Evolutionary conservation across 495 filamentous ascomycete species (phyloP).

Genomic region (Penicillium pancosmium): DNA sequence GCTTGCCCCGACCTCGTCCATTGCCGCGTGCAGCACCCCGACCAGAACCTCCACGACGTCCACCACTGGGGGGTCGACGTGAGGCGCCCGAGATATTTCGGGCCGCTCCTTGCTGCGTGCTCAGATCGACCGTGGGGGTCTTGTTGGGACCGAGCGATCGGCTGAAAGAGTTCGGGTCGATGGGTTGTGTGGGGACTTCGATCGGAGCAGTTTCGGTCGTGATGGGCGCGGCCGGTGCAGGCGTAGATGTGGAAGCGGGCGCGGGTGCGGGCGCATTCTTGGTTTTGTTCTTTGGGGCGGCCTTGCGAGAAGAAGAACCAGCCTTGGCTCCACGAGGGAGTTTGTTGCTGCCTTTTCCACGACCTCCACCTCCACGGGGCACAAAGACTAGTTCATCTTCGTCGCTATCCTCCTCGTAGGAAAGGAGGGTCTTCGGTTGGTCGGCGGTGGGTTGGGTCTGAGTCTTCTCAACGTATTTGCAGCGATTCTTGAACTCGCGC

Average conservation of each 20-base stretch:
- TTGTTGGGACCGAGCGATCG: constrained; percentile 40
- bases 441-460: constrained; percentile 30
- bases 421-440: constrained; percentile 44
- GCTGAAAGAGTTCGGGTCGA: constrained; percentile 59
- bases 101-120: constrained; percentile 39
- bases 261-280: constrained; percentile 1
- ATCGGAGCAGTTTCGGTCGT: constrained; percentile 32
- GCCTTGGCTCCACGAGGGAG: constrained; percentile 31
- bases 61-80: constrained; percentile 32
- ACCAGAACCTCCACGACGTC: constrained; percentile 35
- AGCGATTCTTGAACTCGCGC: constrained; percentile 58
- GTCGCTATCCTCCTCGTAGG: constrained; percentile 55
- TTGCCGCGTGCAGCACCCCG: constrained; percentile 38
- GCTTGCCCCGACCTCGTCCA: constrained; percentile 51
- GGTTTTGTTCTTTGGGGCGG: constrained; percentile 21
- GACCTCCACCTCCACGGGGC: constrained; percentile 45
- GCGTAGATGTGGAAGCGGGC: background rate
- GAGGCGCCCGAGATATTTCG: constrained; percentile 43
- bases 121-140: constrained; percentile 40
- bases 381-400: constrained; percentile 63
- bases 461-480: constrained; percentile 51
- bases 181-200: constrained; percentile 53
- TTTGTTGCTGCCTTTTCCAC: constrained; percentile 35
- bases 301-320: constrained; percentile 28
- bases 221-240: constrained; percentile 2